These are phyloP conservation scores for Suillus bovinus DNA, from an alignment of 768 basidiomycete species.

Conservation along the genomic window DNA sequence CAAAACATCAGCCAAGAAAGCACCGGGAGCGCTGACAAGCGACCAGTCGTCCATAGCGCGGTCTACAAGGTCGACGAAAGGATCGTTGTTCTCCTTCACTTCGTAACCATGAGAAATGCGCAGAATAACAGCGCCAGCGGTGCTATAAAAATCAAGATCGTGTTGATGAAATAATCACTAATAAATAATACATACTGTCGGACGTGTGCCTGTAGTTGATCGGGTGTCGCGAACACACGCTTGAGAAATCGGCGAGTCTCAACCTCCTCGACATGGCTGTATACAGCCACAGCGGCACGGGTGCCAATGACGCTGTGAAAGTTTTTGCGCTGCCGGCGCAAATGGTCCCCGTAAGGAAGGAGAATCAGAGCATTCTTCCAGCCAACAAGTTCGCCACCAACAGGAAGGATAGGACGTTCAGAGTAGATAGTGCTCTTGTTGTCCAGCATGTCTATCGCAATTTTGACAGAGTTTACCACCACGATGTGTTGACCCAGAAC, in stretches of 20 bases:
- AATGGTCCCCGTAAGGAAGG: conserved; percentile 40
- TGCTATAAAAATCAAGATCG: conserved; percentile 26
- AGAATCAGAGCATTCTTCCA: conserved; percentile 37
- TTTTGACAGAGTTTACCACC: conserved; percentile 51
- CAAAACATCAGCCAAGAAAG: conserved; percentile 51
- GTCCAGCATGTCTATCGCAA: conserved; percentile 59
- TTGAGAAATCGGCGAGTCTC: conserved; percentile 45
- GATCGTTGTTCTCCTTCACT: conserved; percentile 51
- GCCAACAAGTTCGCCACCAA: conserved; percentile 37
- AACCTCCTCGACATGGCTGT: conserved; percentile 36
- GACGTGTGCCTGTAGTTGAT: conserved; percentile 37
- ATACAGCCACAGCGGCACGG: conserved; percentile 34
- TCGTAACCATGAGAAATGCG: conserved; percentile 57
- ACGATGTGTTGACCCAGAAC: conserved; percentile 60
- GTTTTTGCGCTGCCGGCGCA: conserved; percentile 43
- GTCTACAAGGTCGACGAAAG: conserved; percentile 52
- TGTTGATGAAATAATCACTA: not conserved
- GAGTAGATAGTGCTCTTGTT: conserved; percentile 67
- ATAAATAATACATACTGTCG: conserved; percentile 34
- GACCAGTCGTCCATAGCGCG: conserved; percentile 53
- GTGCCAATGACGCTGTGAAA: conserved; percentile 44
- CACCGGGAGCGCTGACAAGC: conserved; percentile 46
- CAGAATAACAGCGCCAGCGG: conserved; percentile 55
- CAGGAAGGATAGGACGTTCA: conserved; percentile 53
- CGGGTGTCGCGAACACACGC: conserved; percentile 38